phyloP scores from a whole-genome alignment of 2,329 filamentous ascomycete species.

The Hawksworthiomyces lignivorus region DNA sequence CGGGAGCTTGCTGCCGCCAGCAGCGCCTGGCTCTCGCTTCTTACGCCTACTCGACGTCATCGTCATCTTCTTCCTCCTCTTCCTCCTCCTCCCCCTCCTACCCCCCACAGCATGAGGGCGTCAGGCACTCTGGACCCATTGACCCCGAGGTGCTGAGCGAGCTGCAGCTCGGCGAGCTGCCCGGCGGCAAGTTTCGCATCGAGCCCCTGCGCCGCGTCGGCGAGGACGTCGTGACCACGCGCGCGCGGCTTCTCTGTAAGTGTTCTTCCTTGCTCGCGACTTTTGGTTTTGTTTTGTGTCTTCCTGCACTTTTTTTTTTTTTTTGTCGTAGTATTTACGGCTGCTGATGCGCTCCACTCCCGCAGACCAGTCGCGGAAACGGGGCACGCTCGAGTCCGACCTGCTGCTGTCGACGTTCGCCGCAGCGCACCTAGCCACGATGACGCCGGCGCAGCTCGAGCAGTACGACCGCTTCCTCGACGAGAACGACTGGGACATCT shows the following conservation, averaged over 20 bases:
- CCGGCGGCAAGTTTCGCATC: conserved; percentile 78
- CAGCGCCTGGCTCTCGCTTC: neutral
- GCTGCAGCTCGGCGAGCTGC: conserved; percentile 76
- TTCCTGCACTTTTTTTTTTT: conserved; percentile 10
- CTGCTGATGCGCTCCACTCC: conserved; percentile 5
- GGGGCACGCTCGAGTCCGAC: conserved; percentile 91
- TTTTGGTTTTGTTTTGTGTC: neutral
- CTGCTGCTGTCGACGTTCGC: conserved; percentile 95
- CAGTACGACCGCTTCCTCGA: conserved; percentile 92
- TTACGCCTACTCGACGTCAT: neutral
- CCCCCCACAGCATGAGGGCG: neutral
- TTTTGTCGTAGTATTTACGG: too few relatives aligned
- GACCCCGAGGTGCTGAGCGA: conserved; percentile 38
- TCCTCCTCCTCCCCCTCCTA: conserved; percentile 1
- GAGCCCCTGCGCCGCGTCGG: conserved; percentile 80
- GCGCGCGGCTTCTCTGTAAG: conserved; percentile 70
- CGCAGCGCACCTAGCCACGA: conserved; percentile 63
- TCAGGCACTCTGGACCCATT: conserved; percentile 15
- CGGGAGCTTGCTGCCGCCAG: neutral
- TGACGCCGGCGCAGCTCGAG: conserved; percentile 65
- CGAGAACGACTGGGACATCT: conserved; percentile 99
- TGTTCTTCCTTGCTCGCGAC: neutral
- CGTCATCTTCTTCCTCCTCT: neutral
- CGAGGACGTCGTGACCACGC: conserved; percentile 79
- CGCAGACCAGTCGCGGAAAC: conserved; percentile 90